phyloP scores from a whole-genome alignment of 2,329 filamentous ascomycete genomes.

The Scortechinia acanthostroma region DNA sequence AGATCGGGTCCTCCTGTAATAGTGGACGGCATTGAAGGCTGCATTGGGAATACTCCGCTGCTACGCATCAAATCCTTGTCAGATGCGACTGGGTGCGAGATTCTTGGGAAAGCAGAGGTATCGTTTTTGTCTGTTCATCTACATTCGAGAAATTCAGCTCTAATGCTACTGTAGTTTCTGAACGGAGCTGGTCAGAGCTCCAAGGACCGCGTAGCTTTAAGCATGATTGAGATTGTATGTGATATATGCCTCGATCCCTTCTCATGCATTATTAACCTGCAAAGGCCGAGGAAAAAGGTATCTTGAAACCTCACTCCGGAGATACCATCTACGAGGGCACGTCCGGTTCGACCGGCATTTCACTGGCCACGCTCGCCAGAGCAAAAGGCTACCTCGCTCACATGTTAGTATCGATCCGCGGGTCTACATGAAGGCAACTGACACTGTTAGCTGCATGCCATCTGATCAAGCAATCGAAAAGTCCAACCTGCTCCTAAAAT shows the following conservation, averaged over 20 bases:
- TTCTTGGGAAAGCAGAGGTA: slow-evolving; percentile 53
- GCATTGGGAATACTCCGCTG: slow-evolving; percentile 66
- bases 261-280: no score
- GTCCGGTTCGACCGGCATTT: slow-evolving; percentile 69
- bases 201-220: slow-evolving; percentile 67
- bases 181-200: slow-evolving; percentile 69
- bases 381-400: slow-evolving; percentile 66
- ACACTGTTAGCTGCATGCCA: slow-evolving; percentile 48
- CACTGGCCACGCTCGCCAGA: slow-evolving; percentile 60
- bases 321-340: slow-evolving; percentile 73
- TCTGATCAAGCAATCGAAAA: slow-evolving; percentile 66
- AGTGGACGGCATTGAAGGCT: slow-evolving; percentile 61
- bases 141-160: background rate
- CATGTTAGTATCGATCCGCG: slow-evolving; percentile 26
- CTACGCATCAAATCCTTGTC: slow-evolving; percentile 64
- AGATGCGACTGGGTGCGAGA: slow-evolving; percentile 64
- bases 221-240: slow-evolving; percentile 45
- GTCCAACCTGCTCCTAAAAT: slow-evolving; percentile 58
- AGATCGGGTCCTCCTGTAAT: slow-evolving; percentile 21
- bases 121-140: background rate
- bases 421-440: background rate
- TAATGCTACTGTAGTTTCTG: slow-evolving; percentile 40
- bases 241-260: background rate
- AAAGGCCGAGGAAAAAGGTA: slow-evolving; percentile 55
- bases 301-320: slow-evolving; percentile 56